These are phyloP conservation scores for Paramecium caudatum DNA, from an alignment of 73 alveolate species.

Conservation along the genomic window DNA sequence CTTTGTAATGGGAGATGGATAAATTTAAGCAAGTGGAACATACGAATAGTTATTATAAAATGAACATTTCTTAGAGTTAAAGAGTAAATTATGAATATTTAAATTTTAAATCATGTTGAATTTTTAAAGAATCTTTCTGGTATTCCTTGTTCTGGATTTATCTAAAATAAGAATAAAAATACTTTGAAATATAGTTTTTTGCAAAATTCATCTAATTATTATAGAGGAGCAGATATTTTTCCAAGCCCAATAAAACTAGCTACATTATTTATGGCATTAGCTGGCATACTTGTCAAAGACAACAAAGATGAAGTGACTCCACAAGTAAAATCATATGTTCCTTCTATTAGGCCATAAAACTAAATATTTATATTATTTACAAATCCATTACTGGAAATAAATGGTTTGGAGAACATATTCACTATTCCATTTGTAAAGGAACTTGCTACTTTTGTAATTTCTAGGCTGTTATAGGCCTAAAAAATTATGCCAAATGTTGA, in stretches of 20 bases:
- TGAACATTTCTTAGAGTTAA: background rate
- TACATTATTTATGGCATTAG: conserved; percentile 18
- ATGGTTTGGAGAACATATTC: background rate
- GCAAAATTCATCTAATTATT: conserved; percentile 22
- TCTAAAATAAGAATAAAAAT: background rate
- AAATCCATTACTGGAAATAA: conserved; percentile 20
- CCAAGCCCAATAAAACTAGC: conserved; percentile 18
- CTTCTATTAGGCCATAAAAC: conserved; percentile 20
- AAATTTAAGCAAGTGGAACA: conserved; percentile 82
- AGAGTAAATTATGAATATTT: background rate
- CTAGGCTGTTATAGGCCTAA: conserved; percentile 27
- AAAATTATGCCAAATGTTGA: background rate
- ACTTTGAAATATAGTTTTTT: background rate
- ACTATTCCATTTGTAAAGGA: background rate
- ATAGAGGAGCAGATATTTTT: background rate
- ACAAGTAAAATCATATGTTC: conserved; percentile 36
- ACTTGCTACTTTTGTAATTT: conserved; percentile 30
- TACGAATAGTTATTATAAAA: conserved; percentile 46
- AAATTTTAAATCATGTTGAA: background rate
- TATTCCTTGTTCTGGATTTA: background rate
- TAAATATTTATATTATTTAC: background rate
- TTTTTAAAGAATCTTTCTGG: background rate
- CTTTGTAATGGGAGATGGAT: conserved; percentile 84
- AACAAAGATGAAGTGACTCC: conserved; percentile 20
- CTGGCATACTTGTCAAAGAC: background rate